Conservation (phyloP, 306 rosid species). For the Bauhinia variegata region DNA sequence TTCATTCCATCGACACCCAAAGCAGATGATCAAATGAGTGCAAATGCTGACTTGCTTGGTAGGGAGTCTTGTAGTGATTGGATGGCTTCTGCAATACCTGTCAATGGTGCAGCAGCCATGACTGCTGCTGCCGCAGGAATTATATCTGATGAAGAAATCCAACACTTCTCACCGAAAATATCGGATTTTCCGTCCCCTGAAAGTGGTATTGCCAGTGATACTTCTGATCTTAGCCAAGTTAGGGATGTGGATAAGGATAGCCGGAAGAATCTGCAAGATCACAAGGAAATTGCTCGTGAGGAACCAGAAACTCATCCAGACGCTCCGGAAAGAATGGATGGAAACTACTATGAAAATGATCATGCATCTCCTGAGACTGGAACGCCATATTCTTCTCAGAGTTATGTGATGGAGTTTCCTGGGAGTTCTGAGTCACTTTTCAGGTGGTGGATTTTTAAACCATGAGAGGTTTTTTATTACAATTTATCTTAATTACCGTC, state of each 20-base stretch:
- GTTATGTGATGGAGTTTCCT: conserved; percentile 48
- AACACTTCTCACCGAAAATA: conserved; percentile 42
- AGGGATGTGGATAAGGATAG: conserved; percentile 64
- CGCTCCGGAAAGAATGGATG: conserved; percentile 53
- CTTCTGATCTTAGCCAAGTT: conserved; percentile 62
- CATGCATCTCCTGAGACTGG: conserved; percentile 58
- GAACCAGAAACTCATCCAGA: conserved; percentile 45
- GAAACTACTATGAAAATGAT: conserved; percentile 50
- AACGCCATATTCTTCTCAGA: conserved; percentile 48
- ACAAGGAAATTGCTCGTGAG: conserved; percentile 55
- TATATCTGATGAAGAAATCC: conserved; percentile 61
- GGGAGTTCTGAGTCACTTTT: conserved; percentile 79
- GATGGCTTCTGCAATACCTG: conserved; percentile 85
- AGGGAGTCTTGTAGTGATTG: conserved; percentile 57
- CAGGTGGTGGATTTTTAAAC: conserved; percentile 63
- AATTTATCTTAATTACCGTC: conserved; percentile 9
- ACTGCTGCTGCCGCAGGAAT: conserved; percentile 89
- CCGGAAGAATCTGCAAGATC: conserved; percentile 48
- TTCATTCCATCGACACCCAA: conserved; percentile 51
- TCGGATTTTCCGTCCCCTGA: conserved; percentile 64
- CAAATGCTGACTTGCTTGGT: conserved; percentile 48
- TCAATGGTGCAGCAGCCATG: conserved; percentile 64
- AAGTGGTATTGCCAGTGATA: conserved; percentile 62
- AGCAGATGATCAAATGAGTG: conserved; percentile 53
- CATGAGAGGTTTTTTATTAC: conserved; percentile 17